Conservation (phyloP, 768 basidiomycete species). For the Gelatoporia subvermispora region DNA sequence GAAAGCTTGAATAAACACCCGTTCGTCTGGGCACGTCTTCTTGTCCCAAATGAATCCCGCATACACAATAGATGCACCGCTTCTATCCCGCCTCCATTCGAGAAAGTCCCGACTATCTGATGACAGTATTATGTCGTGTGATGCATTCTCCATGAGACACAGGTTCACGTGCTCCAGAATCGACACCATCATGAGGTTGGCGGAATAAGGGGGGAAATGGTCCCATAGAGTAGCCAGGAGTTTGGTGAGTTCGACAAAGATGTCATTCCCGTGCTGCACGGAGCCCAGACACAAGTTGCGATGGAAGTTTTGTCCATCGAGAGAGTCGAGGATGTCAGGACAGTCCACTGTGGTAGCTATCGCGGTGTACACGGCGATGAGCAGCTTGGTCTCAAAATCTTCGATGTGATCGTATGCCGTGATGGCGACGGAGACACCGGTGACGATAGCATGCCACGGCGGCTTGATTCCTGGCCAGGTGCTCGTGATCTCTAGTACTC, state of each 20-base stretch:
- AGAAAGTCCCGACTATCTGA: neutral
- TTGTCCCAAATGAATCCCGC: constrained; percentile 3
- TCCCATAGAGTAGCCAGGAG: neutral
- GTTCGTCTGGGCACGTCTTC: neutral
- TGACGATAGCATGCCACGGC: neutral
- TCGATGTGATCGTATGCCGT: constrained; percentile 1
- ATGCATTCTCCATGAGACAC: neutral
- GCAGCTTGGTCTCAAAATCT: neutral
- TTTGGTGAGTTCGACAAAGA: neutral
- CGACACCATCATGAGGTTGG: neutral
- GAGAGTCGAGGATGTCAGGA: neutral
- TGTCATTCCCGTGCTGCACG: neutral
- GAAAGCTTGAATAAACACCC: neutral
- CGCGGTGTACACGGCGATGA: neutral
- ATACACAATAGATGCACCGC: neutral
- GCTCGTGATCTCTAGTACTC: neutral
- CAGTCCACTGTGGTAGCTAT: neutral
- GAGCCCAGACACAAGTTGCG: neutral
- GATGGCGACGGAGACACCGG: neutral
- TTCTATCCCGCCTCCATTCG: neutral
- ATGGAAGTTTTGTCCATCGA: neutral
- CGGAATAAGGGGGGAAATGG: neutral
- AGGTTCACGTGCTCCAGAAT: neutral
- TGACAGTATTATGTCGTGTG: neutral
- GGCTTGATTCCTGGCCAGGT: neutral